phyloP scores from a whole-genome alignment of 1,284 basidiomycete species.

The Thecaphora frezii region DNA sequence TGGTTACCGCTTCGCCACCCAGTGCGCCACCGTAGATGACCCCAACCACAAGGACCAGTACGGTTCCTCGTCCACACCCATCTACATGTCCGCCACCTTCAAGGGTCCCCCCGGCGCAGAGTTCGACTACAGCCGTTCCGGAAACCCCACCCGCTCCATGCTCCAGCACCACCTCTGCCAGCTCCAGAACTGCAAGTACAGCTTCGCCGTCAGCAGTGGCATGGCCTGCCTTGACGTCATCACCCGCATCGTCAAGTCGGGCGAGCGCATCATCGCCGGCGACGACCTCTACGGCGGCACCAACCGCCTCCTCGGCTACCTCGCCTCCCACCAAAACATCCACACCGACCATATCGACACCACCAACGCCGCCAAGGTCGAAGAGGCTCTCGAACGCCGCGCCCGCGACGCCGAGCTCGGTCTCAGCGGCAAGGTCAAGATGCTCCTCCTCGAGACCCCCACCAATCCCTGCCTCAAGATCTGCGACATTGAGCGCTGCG shows the following conservation, averaged over 20 bases:
- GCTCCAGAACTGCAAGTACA: slow-evolving; percentile 66
- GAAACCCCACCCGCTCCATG: slow-evolving; percentile 82
- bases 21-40: slow-evolving; percentile 86
- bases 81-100: slow-evolving; percentile 98
- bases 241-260: slow-evolving; percentile 87
- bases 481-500: slow-evolving; percentile 72
- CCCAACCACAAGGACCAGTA: slow-evolving; percentile 90
- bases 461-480: slow-evolving; percentile 98
- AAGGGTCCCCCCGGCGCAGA: slow-evolving; percentile 88
- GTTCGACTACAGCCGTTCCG: slow-evolving; percentile 86
- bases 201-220: slow-evolving; percentile 87
- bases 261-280: slow-evolving; percentile 91
- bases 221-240: slow-evolving; percentile 98
- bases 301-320: slow-evolving; percentile 89
- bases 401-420: slow-evolving; percentile 39
- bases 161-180: slow-evolving; percentile 56
- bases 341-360: slow-evolving; percentile 93
- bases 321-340: slow-evolving; percentile 83
- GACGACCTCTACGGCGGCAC: slow-evolving; percentile 98
- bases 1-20: slow-evolving; percentile 67
- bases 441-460: slow-evolving; percentile 82
- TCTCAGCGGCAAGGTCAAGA: slow-evolving; percentile 38
- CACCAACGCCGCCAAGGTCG: slow-evolving; percentile 67
- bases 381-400: slow-evolving; percentile 41
- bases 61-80: slow-evolving; percentile 88